Base-by-base conservation (phyloP, 192 early-diverging fungal species). In the Diversispora epigaea region DNA sequence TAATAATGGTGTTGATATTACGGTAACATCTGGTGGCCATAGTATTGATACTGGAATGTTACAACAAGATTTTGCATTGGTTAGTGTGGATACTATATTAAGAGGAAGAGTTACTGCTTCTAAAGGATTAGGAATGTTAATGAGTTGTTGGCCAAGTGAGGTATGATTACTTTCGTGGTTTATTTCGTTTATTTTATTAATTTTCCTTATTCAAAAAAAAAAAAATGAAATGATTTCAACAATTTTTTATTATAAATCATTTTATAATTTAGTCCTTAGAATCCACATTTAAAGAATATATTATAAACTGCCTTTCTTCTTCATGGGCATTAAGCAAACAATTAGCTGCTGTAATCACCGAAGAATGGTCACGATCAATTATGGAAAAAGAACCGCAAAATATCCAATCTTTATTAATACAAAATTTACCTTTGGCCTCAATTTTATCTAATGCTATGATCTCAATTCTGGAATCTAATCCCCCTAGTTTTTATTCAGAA, bases 41-140 rank as follows among this genome's bases (percentile, higher is more conserved):
- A 95, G 95, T 76, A 86, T 98, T 43, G 97, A 99, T 76, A 81
- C 87, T 49, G 93, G 93, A 17, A 98, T 99, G 96, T 81, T 94
- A 32, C 83, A 87, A 60, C 95, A 98, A 77, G 97, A 99, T 78
- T 79, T 97, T 58, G 91, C 92, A 1, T 78, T 99, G 46, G 84
- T 99, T 2, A 80, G 89, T 1, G 80, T 82, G 19, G 92, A 92
- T 15, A 86, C 89, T 25, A 86, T 99, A 32, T 83, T 95, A 68
- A 90, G 92, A 25, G 93, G 95, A 17, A 88, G 97, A 21, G 77
- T 96, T 19, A 84, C 86, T 0, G 93, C 89, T 3, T 89, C 91
- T 12, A 89, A 86, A 2, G 93, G 93, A 0, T 85, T 99, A 9
- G 97, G 97, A 8, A 85, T 84, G 66, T 76, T 94, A 43, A 85